Evolutionary conservation across 1,284 basidiomycete genomes (phyloP), one percentile per base, ranked within the genome.

Genomic region (Cutaneotrichosporon cavernicola): DNA sequence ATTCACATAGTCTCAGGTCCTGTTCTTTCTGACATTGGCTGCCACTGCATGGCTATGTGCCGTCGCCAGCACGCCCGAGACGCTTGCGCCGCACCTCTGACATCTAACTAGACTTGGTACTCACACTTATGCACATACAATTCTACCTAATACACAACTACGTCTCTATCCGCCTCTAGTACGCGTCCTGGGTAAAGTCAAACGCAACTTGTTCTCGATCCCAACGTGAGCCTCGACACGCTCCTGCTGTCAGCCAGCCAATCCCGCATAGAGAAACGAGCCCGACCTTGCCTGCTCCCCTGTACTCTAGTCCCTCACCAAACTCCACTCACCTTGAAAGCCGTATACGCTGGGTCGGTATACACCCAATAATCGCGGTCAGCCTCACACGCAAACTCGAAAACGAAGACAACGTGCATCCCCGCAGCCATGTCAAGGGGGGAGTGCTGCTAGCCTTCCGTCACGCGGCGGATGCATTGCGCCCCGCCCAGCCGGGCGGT

Each of bases 351-450:
- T 3, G 73, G 72, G 57, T 77, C 76, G 21, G 68, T 36, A 57
- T 70, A 68, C 34, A 77, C 60, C 57, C 76, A 79, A 64, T 74
- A 76, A 11, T 70, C 66, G 16, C 71, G 60, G 60, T 79, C 77
- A 8, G 70, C 70, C 16, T 70, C 63, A 56, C 56, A 47, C 58
- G 36, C 68, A 60, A 79, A 79, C 61, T 76, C 73, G 64, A 75
- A 63, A 9, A 79, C 40, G 62, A 77, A 79, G 11, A 72, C 71
- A 14, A 76, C 69, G 53, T 76, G 63, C 69, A 76, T 72, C 0
- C 72, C 76, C 2, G 69, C 67, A 38, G 75, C 64, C 16, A 61
- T 51, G 2, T 71, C 72, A 62, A 77, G 76, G 8, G 68, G 61
- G 49, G 65, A 72, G 38, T 66, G 66, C 68, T 78, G 76, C 58